phyloP scores from a whole-genome alignment of 768 basidiomycete species.

The Tylopilus intermedius region DNA sequence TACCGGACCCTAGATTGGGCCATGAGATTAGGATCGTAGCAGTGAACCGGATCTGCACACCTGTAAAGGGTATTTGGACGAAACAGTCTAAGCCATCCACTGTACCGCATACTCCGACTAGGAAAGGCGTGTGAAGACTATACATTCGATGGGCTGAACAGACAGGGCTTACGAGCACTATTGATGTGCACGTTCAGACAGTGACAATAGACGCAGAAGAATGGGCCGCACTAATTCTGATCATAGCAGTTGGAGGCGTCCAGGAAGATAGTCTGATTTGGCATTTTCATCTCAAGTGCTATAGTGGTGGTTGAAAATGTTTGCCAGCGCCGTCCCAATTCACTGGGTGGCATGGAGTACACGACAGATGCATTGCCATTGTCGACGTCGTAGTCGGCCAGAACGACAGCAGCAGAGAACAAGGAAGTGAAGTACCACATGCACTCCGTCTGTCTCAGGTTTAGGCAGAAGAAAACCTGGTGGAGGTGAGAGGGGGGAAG shows the following conservation, averaged over 20 bases:
- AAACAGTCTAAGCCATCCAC: conserved; percentile 20
- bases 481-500: neutral
- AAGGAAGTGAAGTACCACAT: conserved; percentile 3
- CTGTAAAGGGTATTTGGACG: conserved; percentile 20
- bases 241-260: conserved; percentile 13
- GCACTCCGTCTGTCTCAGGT: conserved; percentile 3
- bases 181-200: neutral
- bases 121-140: neutral
- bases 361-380: conserved; percentile 19
- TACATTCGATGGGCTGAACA: neutral
- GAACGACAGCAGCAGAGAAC: conserved; percentile 11
- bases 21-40: neutral
- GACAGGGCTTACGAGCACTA: conserved; percentile 18
- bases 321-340: conserved; percentile 12
- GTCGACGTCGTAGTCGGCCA: conserved; percentile 23
- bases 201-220: neutral
- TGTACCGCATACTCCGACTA: conserved; percentile 15
- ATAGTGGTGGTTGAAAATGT: neutral
- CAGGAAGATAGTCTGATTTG: too few relatives aligned
- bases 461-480: neutral
- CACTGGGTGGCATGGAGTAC: conserved; percentile 17
- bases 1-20: conserved; percentile 19
- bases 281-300: too few relatives aligned
- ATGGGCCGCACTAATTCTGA: conserved; percentile 18
- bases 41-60: conserved; percentile 1